phyloP scores from a whole-genome alignment of 139 green algal genomes.

The Mychonastes homosphaera region DNA sequence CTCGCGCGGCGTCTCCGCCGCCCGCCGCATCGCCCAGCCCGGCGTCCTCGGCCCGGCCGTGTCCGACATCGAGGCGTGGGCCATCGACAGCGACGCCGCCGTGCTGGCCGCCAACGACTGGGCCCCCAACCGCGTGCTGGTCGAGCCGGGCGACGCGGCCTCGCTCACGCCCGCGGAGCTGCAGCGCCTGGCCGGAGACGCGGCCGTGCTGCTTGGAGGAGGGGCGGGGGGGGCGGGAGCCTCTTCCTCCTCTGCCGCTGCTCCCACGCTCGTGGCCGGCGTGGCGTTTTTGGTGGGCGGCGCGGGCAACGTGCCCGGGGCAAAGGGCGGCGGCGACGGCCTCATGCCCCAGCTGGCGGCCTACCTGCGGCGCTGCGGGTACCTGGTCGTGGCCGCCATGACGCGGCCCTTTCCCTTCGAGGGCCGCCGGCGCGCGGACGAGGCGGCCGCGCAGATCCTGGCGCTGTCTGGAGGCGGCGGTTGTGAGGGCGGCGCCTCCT shows the following conservation, averaged over 20 bases:
- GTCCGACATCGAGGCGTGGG: slow-evolving; percentile 26
- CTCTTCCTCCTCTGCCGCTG: background rate
- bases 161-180: slow-evolving; percentile 6
- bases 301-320: slow-evolving; percentile 39
- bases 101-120: slow-evolving; percentile 17
- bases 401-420: slow-evolving; percentile 70
- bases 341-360: slow-evolving; percentile 47
- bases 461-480: slow-evolving; percentile 18
- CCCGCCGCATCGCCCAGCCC: slow-evolving; percentile 21
- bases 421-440: slow-evolving; percentile 46
- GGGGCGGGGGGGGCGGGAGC: background rate
- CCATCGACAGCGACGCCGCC: slow-evolving; percentile 25
- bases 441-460: slow-evolving; percentile 46
- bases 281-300: slow-evolving; percentile 28
- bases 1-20: slow-evolving; percentile 40
- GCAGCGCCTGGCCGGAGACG: slow-evolving; percentile 7
- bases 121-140: slow-evolving; percentile 7
- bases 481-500: background rate
- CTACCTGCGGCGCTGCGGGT: slow-evolving; percentile 46
- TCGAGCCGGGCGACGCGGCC: slow-evolving; percentile 7
- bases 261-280: slow-evolving; percentile 14
- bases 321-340: background rate
- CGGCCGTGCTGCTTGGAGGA: background rate
- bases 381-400: slow-evolving; percentile 60
- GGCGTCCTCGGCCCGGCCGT: slow-evolving; percentile 20